Conservation (phyloP, 1,284 basidiomycete genomes). For the Pulveroboletus ridleyi region DNA sequence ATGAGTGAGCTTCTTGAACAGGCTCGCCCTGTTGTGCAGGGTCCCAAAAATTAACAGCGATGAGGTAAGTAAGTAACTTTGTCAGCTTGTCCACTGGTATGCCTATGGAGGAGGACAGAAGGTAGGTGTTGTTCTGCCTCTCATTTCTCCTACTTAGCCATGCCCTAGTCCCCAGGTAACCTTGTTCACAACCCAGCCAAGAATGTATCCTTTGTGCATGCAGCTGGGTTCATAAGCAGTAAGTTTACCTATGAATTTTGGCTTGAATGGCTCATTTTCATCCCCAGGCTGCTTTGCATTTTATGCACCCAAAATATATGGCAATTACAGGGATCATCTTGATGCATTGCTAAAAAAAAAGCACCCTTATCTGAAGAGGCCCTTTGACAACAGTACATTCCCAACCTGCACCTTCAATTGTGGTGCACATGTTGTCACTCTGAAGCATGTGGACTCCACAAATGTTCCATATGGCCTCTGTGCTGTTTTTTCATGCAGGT, state of each 20-base stretch:
- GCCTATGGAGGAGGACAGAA: background rate
- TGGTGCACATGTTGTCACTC: background rate
- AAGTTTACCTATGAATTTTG: no score
- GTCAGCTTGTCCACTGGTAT: background rate
- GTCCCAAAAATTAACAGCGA: background rate
- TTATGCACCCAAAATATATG: background rate
- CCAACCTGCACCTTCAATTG: slow-evolving; percentile 1
- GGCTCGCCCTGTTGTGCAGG: background rate
- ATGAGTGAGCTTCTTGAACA: background rate
- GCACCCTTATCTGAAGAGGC: background rate
- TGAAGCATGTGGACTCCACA: background rate
- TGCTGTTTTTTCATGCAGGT: background rate
- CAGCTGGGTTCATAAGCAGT: slow-evolving; percentile 1
- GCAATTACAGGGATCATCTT: background rate
- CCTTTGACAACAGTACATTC: background rate
- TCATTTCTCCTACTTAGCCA: background rate
- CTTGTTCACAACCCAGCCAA: background rate
- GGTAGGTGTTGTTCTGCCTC: background rate
- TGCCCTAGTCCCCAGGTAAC: background rate
- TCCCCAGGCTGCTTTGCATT: background rate
- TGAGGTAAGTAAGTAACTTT: background rate
- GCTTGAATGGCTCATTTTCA: no score
- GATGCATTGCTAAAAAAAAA: no score
- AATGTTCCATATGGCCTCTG: slow-evolving; percentile 1
- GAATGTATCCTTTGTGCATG: background rate